phyloP scores from a whole-genome alignment of 768 basidiomycete genomes.

The Hydnum rufescens region DNA sequence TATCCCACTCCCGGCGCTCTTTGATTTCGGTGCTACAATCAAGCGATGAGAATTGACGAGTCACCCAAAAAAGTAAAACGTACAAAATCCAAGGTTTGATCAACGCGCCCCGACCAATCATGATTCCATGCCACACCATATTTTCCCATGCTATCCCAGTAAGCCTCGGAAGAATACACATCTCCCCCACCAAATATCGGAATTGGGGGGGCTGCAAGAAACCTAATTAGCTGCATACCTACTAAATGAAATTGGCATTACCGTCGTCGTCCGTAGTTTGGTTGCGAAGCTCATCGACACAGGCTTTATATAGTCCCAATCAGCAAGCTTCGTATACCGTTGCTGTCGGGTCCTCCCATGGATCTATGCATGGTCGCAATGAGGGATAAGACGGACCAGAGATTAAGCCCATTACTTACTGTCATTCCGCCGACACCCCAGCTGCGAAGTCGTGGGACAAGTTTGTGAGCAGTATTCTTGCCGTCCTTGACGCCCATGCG shows the following conservation, averaged over 20 bases:
- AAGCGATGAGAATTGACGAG: not conserved
- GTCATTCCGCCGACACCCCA: conserved; percentile 38
- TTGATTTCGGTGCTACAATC: conserved; percentile 67
- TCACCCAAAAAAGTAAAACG: not conserved
- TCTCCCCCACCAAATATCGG: conserved; percentile 97
- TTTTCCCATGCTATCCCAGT: conserved; percentile 55
- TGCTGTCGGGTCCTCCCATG: conserved; percentile 92
- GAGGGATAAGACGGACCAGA: conserved; percentile 24
- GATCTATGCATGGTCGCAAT: conserved; percentile 31
- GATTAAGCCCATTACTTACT: conserved; percentile 17
- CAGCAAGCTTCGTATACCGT: conserved; percentile 77
- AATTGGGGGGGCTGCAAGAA: conserved; percentile 48
- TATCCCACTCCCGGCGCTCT: conserved; percentile 86
- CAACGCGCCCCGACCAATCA: conserved; percentile 86
- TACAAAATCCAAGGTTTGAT: conserved; percentile 42
- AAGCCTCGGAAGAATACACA: conserved; percentile 71
- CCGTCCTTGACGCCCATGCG: conserved; percentile 85
- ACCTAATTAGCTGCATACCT: not conserved
- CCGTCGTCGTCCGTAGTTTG: not conserved
- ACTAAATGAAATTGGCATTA: not conserved
- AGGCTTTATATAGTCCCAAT: conserved; percentile 89
- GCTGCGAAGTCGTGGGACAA: conserved; percentile 60
- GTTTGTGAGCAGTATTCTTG: conserved; percentile 69
- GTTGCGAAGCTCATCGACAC: conserved; percentile 60
- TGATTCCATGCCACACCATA: conserved; percentile 84